Base-by-base conservation (phyloP, 2,329 filamentous ascomycete genomes). In the Epichloe typhina region DNA sequence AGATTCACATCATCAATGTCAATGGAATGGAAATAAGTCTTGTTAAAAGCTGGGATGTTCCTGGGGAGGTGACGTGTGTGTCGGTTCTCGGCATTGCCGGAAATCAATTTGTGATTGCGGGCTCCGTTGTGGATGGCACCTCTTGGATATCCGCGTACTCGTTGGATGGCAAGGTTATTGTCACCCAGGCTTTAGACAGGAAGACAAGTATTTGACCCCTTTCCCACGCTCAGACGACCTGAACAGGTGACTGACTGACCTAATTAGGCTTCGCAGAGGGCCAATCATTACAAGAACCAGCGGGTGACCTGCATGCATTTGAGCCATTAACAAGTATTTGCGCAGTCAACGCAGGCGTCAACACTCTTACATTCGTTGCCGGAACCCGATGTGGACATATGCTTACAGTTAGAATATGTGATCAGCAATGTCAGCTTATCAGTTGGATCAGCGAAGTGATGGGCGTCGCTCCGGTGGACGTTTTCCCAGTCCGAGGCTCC, bases 331-430 rank as follows among this genome's bases (percentile, higher is more conserved):
- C 71, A 8, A 76, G 72, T 50, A 66, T 79, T 37, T 64, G 66
- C 33, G 53, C 59, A 40, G 56, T 69, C 7, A 57, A 59, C 2
- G 60, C 67, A 49, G 55, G 54, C 3, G 41, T 49, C 2, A 53
- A 60, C 12, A 59, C 58, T 6, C 57, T 62, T 0, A 58, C 66
- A 13, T 47, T 79, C 2, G 58, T 72, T 4, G 58, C 69, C 8
- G 77, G 77, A 8, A 78, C 74, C 26, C 69, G 75, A 49, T 73
- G 72, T 51, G 78, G 78, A 1, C 69, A 76, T 37, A 60, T 80
- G 2, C 59, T 76, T 31, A 74, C 67, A 0, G 50, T 76, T 26
- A 57, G 57, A 15, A 40, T 65, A 5, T 56, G 54, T 4, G 52
- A 50, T 21, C 42, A 58, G 7, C 49, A 52, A 3, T 51, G 56